Evolutionary conservation across 2,329 filamentous ascomycete species (phyloP).

Genomic region (Sporothrix inflata): DNA sequence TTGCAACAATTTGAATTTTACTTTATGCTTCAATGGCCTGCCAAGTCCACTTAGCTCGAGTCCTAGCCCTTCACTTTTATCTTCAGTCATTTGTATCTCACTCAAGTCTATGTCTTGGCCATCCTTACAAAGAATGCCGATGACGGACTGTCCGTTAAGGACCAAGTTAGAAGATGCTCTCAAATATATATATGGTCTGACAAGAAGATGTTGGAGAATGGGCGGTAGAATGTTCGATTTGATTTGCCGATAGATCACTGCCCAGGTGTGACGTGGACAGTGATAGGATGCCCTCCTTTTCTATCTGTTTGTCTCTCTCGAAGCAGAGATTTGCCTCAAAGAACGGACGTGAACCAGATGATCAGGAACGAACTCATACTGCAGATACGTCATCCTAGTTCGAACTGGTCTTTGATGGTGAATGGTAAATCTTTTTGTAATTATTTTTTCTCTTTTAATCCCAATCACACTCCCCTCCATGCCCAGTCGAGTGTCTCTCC

Average conservation of each 20-base stretch:
- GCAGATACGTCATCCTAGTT: constrained; percentile 2
- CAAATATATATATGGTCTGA: neutral
- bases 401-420: neutral
- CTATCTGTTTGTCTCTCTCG: neutral
- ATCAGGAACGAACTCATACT: neutral
- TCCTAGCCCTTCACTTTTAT: neutral
- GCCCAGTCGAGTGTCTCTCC: neutral
- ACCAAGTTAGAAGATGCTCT: neutral
- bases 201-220: neutral
- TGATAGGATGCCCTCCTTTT: neutral
- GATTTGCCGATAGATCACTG: neutral
- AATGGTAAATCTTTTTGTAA: neutral
- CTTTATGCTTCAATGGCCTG: neutral
- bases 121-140: neutral
- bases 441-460: neutral
- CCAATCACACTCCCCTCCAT: neutral
- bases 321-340: neutral
- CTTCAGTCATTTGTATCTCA: neutral
- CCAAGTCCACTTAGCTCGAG: neutral
- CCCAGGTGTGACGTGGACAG: neutral
- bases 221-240: neutral
- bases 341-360: constrained; percentile 16
- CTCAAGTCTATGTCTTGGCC: neutral
- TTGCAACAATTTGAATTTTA: neutral
- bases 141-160: neutral